Evolutionary conservation across 129 eudicot genomes (phyloP).

Genomic region (carrot (Daucus carota)): DH1_v3.0 NC_030389.2:12316501-12317000

Average conservation of each 20-base stretch:
- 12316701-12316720: background rate
- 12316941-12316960: slow-evolving; percentile 25
- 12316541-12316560: slow-evolving; percentile 91
- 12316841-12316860: slow-evolving; percentile 64
- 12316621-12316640: slow-evolving; percentile 59
- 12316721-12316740: too few species aligned
- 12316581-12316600: slow-evolving; percentile 84
- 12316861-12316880: slow-evolving; percentile 49
- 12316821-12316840: slow-evolving; percentile 59
- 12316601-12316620: slow-evolving; percentile 84
- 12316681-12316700: background rate
- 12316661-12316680: background rate
- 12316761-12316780: slow-evolving; percentile 86
- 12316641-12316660: background rate
- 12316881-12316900: slow-evolving; percentile 46
- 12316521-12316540: slow-evolving; percentile 87
- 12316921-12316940: slow-evolving; percentile 39
- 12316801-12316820: slow-evolving; percentile 58
- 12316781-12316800: slow-evolving; percentile 60
- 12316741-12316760: too few species aligned
- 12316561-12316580: slow-evolving; percentile 69
- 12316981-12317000: slow-evolving; percentile 26
- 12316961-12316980: slow-evolving; percentile 49
- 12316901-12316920: slow-evolving; percentile 33
- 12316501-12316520: slow-evolving; percentile 66